Evolutionary conservation across 805 yeast species (phyloP).

Genomic region (Metschnikowia henanensis): DNA sequence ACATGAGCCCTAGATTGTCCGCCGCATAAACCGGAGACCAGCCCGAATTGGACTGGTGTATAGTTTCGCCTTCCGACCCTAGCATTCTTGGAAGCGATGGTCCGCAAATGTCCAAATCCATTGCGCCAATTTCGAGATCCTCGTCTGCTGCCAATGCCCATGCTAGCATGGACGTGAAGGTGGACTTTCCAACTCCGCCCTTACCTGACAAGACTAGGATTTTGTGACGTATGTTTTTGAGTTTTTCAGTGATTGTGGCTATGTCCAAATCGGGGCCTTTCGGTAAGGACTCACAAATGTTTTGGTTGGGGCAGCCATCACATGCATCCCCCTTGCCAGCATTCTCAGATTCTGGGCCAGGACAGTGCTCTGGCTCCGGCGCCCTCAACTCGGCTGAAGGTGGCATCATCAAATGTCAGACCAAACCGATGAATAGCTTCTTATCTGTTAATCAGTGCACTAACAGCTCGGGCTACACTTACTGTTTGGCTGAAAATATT

Average conservation of each 20-base stretch:
- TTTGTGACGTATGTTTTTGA: constrained; percentile 72
- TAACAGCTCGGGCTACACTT: no score
- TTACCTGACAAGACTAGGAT: constrained; percentile 76
- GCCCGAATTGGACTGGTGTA: constrained; percentile 89
- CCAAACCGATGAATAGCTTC: no score
- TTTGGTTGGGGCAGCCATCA: constrained; percentile 91
- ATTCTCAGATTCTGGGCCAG: constrained; percentile 92
- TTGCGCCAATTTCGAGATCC: constrained; percentile 86
- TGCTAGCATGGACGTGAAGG: constrained; percentile 92
- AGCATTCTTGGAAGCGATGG: constrained; percentile 95
- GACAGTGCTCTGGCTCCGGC: constrained; percentile 97
- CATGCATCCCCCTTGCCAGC: constrained; percentile 98
- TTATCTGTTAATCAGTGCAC: no score
- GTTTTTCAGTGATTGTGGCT: constrained; percentile 66
- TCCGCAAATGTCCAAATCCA: constrained; percentile 98
- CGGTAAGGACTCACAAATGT: constrained; percentile 82
- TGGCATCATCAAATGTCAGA: background rate
- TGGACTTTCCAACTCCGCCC: constrained; percentile 98
- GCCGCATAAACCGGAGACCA: constrained; percentile 97
- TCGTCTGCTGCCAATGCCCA: constrained; percentile 91
- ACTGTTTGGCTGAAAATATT: no score
- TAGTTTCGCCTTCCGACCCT: constrained; percentile 82
- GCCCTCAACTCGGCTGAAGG: constrained; percentile 37
- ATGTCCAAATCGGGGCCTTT: constrained; percentile 97
- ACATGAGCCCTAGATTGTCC: constrained; percentile 93